Percentiles rank a stretch among this genome's conserved stretches.
These are phyloP conservation scores for Diaporthe aspalathi DNA, from an alignment of 2,329 filamentous ascomycete genomes.

Conservation along the genomic window DNA sequence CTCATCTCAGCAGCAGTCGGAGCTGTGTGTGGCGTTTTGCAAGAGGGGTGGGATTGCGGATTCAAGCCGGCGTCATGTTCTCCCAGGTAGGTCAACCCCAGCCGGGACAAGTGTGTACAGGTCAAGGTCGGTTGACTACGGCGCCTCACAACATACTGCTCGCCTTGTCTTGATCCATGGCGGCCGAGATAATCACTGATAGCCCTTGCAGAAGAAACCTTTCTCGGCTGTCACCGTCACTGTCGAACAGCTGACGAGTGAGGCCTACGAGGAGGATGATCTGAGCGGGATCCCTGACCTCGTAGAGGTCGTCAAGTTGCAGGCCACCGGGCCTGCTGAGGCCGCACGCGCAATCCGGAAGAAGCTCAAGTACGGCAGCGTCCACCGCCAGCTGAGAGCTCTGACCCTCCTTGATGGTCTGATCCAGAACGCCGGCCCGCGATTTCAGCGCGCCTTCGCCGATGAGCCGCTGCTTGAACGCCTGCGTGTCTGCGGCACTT, in stretches of 20 bases:
- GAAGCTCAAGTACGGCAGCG: slow-evolving; percentile 97
- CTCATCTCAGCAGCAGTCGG: neutral
- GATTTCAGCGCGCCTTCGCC: slow-evolving; percentile 87
- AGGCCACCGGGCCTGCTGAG: slow-evolving; percentile 86
- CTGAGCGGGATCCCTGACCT: slow-evolving; percentile 92
- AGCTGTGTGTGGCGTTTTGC: neutral
- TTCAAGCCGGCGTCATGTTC: slow-evolving; percentile 35
- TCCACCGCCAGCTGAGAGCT: slow-evolving; percentile 91
- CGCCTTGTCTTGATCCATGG: neutral
- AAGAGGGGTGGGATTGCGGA: neutral
- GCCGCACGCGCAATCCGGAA: slow-evolving; percentile 93
- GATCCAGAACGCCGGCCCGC: slow-evolving; percentile 91
- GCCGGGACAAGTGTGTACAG: neutral
- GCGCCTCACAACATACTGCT: neutral
- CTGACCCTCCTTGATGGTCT: slow-evolving; percentile 90
- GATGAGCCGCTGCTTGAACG: slow-evolving; percentile 94
- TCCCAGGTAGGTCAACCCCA: slow-evolving; percentile 36
- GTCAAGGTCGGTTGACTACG: neutral
- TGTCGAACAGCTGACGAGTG: slow-evolving; percentile 89
- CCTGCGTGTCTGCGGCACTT: slow-evolving; percentile 86
- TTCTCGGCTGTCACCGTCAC: slow-evolving; percentile 95
- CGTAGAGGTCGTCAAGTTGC: slow-evolving; percentile 92
- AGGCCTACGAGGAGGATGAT: slow-evolving; percentile 91
- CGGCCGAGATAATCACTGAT: slow-evolving; percentile 15
- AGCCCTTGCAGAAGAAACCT: slow-evolving; percentile 75